Base-by-base conservation (phyloP, 192 early-diverging fungal species). In the Powellomyces hirtus region DNA sequence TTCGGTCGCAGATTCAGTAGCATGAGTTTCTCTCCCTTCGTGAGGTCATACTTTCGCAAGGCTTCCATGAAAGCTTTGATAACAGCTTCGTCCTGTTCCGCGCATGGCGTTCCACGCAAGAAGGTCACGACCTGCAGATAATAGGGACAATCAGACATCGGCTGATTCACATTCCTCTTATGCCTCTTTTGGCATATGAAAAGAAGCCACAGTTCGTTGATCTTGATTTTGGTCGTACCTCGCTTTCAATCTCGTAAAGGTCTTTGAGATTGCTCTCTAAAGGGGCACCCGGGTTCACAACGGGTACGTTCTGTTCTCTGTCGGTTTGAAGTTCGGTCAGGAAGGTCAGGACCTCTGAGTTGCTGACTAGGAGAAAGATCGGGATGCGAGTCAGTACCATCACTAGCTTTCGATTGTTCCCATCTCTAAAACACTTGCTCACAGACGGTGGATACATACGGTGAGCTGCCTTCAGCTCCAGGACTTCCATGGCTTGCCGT, bases 21-120 rank as follows among this genome's bases (percentile, higher is more conserved):
- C 75, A 91, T 90, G 42, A 93, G 73, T 0, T 84, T 78, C 60
- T 93, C 92, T 1, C 80, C 89, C 68, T 88, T 88, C 50, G 88
- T 91, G 52, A 93, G 64, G 34, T 84, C 71, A 38, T 73, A 71
- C 2, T 1, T 37, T 30, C 42, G 50, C 31, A 93, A 64, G 1
- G 60, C 70, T 24, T 64, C 53, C 57, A 88, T 80, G 40, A 87
- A 66, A 1, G 31, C 36, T 13, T 62, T 29, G 18, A 93, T 72
- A 58, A 85, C 82, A 0, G 76, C 77, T 13, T 68, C 66, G 20
- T 78, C 76, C 71, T 91, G 90, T 37, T 79, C 82, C 31, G 83
- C 55, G 51, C 82, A 83, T 4, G 91, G 80, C 29, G 84, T 82
- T 13, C 68, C 59, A 13, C 77, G 71, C n/a, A 93, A 75, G 52